Evolutionary conservation across 768 basidiomycete species (phyloP), one percentile per base, ranked within the genome.

Genomic region (Xerocomellus chrysenteron): DNA sequence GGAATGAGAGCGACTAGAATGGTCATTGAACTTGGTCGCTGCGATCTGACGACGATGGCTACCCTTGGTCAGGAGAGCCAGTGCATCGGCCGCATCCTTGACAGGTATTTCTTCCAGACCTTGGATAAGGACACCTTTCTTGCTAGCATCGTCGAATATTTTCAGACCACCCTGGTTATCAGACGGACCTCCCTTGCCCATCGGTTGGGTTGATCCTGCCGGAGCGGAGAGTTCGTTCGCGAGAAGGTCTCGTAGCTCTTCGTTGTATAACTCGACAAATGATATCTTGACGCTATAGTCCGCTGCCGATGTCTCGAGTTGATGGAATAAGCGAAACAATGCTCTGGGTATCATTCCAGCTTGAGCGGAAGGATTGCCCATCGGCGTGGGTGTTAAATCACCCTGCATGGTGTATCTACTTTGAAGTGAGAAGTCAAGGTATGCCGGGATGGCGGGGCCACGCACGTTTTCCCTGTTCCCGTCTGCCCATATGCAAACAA

Each of bases 401-500:
- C 97, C 97, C 74, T 98, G 94, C 97, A 98, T 99, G 4, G 97
- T 99, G 68, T 94, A 90, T 43, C 87, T 91, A 63, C 39, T 13
- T 45, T 28, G n/a, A 33, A n/a, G 19, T 74, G 37, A 69, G 57
- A 9, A 30, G 10, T 41, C 2, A 50, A 46, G 17, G 46, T 21
- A 55, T 19, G 49, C 41, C n/a, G 28, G 45, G 32, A 49, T 47
- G n/a, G 43, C 10, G 28, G 49, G 35, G 36, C 16, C 4, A 77
- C 92, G 64, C 70, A 97, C 93, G 97, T 98, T 77, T 99, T 99
- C 21, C 97, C 97, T 0, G 97, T 98, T 1, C 97, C 97, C 0
- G 97, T 98, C 72, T 98, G 97, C 2, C 97, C 97, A 68, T 99
- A 99, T 5, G 95, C 95, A 73, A 98, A 98, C 21, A 99, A 78